Evolutionary conservation across 179 eudicot genomes (phyloP).

Genomic region (Spergularia azorica): DNA sequence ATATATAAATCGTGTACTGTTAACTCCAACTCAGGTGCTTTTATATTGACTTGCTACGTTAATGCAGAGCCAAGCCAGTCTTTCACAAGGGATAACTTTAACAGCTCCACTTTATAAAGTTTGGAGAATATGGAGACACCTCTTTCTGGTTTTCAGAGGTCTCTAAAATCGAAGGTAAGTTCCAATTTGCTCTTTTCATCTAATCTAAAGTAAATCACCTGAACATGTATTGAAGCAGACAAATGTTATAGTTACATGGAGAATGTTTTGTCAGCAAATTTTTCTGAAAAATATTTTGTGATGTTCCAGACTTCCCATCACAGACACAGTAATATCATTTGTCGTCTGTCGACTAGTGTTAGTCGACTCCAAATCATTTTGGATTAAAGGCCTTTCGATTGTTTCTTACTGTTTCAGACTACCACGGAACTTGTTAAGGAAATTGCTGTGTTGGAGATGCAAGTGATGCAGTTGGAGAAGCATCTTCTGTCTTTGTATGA

Average conservation of each 20-base stretch:
- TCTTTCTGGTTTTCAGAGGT: slow-evolving; percentile 22
- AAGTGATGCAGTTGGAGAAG: slow-evolving; percentile 62
- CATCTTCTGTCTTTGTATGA: slow-evolving; percentile 60
- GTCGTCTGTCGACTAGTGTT: not conserved
- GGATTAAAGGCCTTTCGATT: not conserved
- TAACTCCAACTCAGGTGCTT: not conserved
- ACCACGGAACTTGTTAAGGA: slow-evolving; percentile 27
- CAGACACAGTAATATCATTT: not conserved
- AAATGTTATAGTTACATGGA: too few species aligned
- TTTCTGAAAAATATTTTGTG: not conserved
- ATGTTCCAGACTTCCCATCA: too few species aligned
- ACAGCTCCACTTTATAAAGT: not conserved
- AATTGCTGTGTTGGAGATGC: slow-evolving; percentile 39
- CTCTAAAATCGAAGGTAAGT: slow-evolving; percentile 29
- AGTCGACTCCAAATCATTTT: slow-evolving; percentile 5
- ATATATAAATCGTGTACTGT: too few species aligned
- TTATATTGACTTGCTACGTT: not conserved
- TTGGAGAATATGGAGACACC: slow-evolving; percentile 21
- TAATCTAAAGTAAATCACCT: too few species aligned
- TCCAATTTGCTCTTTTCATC: not conserved
- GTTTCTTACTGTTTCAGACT: slow-evolving; percentile 17
- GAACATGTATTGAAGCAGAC: too few species aligned
- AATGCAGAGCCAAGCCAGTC: too few species aligned
- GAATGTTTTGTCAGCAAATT: too few species aligned
- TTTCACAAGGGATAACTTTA: too few species aligned